These are phyloP conservation scores for Cryptococcus neoformans DNA, from an alignment of 1,284 basidiomycete species.

Conservation along the genomic window DNA sequence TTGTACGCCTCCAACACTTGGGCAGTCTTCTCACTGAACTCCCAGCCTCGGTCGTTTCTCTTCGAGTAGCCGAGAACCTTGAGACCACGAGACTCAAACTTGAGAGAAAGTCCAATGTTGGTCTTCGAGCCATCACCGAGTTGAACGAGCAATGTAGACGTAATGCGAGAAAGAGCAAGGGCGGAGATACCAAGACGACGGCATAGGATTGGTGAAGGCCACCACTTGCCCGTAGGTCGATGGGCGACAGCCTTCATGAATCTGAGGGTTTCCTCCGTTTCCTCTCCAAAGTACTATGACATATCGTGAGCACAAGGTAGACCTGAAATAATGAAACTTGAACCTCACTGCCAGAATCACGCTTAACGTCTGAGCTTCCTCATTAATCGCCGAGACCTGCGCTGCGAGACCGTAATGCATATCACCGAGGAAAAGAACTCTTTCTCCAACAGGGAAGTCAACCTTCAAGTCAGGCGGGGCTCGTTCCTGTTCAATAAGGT, in stretches of 20 bases:
- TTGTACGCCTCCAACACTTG: slow-evolving; percentile 81
- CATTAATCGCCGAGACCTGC: slow-evolving; percentile 61
- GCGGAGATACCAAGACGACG: slow-evolving; percentile 67
- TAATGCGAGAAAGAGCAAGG: slow-evolving; percentile 81
- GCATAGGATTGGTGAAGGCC: slow-evolving; percentile 69
- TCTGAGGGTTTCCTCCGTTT: slow-evolving; percentile 70
- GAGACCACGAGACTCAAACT: slow-evolving; percentile 93
- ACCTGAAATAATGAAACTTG: slow-evolving; percentile 35
- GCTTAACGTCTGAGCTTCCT: slow-evolving; percentile 60
- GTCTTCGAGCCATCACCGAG: slow-evolving; percentile 68
- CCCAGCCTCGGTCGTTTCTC: slow-evolving; percentile 83
- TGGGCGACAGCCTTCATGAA: slow-evolving; percentile 66
- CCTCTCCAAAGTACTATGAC: slow-evolving; percentile 76
- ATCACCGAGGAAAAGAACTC: slow-evolving; percentile 93
- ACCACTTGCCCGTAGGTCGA: slow-evolving; percentile 62
- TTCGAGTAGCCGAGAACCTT: slow-evolving; percentile 94
- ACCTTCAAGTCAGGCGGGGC: slow-evolving; percentile 75
- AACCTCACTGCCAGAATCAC: slow-evolving; percentile 72
- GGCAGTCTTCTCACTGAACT: slow-evolving; percentile 85
- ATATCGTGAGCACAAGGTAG: not conserved
- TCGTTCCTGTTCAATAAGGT: slow-evolving; percentile 48
- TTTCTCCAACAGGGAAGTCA: slow-evolving; percentile 86
- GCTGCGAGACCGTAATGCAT: slow-evolving; percentile 94
- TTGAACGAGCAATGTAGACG: slow-evolving; percentile 86
- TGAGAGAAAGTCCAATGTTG: slow-evolving; percentile 90